phyloP scores from a whole-genome alignment of 345 rosid species.

The Acer campestre region DNA sequence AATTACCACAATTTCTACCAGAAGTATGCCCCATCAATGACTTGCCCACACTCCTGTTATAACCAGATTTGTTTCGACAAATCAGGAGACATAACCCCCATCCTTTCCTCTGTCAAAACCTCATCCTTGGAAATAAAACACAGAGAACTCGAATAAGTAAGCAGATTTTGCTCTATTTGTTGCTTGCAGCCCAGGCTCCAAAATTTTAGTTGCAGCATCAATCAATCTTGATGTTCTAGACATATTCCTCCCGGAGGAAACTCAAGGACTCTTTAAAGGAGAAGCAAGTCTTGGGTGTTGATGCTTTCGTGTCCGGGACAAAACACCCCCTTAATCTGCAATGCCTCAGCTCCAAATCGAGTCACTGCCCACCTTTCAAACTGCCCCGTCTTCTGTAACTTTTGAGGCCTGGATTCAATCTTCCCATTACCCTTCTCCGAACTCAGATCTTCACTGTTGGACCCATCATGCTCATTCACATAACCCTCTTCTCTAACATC shows the following conservation, averaged over 20 bases:
- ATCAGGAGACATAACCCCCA: conserved; percentile 34
- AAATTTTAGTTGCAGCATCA: conserved; percentile 80
- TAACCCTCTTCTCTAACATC: conserved; percentile 33
- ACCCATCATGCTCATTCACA: conserved; percentile 15
- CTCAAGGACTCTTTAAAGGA: conserved; percentile 68
- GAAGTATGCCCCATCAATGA: conserved; percentile 44
- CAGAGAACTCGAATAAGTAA: conserved; percentile 40
- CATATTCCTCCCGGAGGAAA: conserved; percentile 46
- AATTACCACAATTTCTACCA: conserved; percentile 67
- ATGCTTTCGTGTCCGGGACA: conserved; percentile 64
- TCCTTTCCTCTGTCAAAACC: conserved; percentile 27
- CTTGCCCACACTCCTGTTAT: conserved; percentile 22
- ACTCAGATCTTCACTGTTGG: conserved; percentile 32
- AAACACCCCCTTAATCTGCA: conserved; percentile 76
- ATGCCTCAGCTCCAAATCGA: conserved; percentile 81
- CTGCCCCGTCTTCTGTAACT: conserved; percentile 74
- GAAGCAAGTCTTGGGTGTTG: conserved; percentile 61
- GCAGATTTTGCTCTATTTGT: conserved; percentile 57
- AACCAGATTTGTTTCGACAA: conserved; percentile 26
- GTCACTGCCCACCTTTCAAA: conserved; percentile 57
- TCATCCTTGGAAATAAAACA: conserved; percentile 27
- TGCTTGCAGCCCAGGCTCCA: conserved; percentile 84
- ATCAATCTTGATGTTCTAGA: conserved; percentile 72
- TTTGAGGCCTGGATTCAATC: conserved; percentile 72
- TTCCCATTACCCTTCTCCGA: conserved; percentile 39